Base-by-base conservation (phyloP, 106 monocot species). In the Dendrobium chrysotoxum region DNA sequence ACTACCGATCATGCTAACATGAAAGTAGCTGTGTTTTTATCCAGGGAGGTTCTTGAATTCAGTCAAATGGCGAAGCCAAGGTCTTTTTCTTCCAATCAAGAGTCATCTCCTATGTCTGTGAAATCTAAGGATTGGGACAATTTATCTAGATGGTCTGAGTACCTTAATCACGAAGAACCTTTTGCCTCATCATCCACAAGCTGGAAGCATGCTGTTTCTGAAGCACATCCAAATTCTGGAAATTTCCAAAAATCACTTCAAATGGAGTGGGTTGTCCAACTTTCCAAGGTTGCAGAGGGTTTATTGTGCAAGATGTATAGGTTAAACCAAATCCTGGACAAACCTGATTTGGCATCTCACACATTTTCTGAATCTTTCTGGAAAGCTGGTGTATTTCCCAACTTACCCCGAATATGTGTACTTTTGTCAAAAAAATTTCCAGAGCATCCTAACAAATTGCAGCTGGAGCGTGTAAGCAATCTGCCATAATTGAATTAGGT, bases 381-480 rank as follows among this genome's bases (percentile, higher is more conserved):
- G 98, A 89, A 91, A 83, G 86, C 98, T 75, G 91, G 91, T 40
- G 86, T 99, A 7, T 44, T 95, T 71, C 95, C 98, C 20, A 99
- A 95, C 75, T 83, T 83, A 45, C 98, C 98, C 10, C 91, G 81
- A 75, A 86, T 99, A 45, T 99, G 98, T 46, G 65, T 87, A 38
- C 79, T 88, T 45, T 28, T 98, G 40, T 92, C 93, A 35, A 99
- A 95, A 76, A 99, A 93, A 78, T 99, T 99, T 77, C 98, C 98
- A 0, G 98, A 95, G 80, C 92, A 95, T 88, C 95, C 98, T 26
- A 93, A 85, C 84, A 92, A 93, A 85, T 85, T 99, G 78, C 98
- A 95, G 83, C 83, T 99, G 18, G 98, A 99, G 42, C 81, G 90
- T 79, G 96, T 99, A 86, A 82, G 84, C 40, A 41, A 76, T 76